Evolutionary conservation across 1,284 basidiomycete species (phyloP).

Genomic region (Singerocomus inundabilis): DNA sequence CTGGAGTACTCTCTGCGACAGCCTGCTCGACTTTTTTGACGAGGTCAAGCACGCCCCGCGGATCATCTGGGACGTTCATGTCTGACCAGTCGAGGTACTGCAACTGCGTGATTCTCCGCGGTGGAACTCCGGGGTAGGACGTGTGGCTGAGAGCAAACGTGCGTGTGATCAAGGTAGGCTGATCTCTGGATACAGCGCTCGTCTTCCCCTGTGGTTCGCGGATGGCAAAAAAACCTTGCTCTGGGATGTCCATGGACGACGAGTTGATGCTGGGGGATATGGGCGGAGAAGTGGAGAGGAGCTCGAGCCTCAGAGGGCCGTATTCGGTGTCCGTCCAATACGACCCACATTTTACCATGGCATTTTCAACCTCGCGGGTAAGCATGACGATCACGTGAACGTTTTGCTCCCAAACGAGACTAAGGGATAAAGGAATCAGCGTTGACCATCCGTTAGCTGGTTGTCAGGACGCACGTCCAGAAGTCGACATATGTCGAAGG

Average conservation of each 20-base stretch:
- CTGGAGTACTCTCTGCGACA: conserved; percentile 40
- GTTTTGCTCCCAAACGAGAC: conserved; percentile 80
- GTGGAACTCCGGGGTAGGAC: conserved; percentile 53
- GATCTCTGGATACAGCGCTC: conserved; percentile 14
- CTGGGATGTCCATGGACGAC: conserved; percentile 13
- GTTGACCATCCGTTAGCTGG: not conserved
- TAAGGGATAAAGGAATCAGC: conserved; percentile 32
- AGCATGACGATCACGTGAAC: conserved; percentile 85
- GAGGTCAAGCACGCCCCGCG: conserved; percentile 69
- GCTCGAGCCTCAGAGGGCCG: conserved; percentile 65
- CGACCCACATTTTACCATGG: conserved; percentile 85
- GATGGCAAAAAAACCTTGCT: conserved; percentile 32
- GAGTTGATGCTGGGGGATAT: conserved; percentile 15
- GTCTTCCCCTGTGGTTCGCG: conserved; percentile 22
- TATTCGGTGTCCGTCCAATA: conserved; percentile 83
- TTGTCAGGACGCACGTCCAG: conserved; percentile 76
- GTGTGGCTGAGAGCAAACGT: conserved; percentile 68
- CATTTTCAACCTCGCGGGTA: conserved; percentile 88
- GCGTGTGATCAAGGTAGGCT: conserved; percentile 55
- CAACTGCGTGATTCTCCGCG: conserved; percentile 71
- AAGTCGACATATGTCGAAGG: conserved; percentile 90
- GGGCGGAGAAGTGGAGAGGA: conserved; percentile 60
- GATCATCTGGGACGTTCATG: conserved; percentile 86
- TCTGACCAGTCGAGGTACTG: conserved; percentile 95
- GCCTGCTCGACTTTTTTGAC: conserved; percentile 63